phyloP scores from a whole-genome alignment of 305 asterid species.

The Fraxinus paxiana region DNA sequence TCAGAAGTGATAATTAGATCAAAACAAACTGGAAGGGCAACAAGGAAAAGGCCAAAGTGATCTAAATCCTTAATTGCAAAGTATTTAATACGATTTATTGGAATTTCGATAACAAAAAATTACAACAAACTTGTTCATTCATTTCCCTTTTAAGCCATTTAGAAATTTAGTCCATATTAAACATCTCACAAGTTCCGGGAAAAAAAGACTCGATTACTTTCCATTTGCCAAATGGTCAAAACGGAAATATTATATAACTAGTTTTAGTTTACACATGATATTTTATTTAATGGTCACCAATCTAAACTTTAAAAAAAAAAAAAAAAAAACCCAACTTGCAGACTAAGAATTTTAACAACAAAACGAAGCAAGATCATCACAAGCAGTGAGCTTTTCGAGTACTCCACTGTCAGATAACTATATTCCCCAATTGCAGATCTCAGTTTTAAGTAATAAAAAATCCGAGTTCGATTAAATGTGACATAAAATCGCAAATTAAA shows the following conservation, averaged over 20 bases:
- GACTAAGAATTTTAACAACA: neutral
- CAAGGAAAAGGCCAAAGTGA: neutral
- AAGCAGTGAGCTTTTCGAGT: neutral
- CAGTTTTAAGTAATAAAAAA: neutral
- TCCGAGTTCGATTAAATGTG: neutral
- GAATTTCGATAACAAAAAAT: neutral
- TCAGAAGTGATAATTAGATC: neutral
- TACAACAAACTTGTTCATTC: neutral
- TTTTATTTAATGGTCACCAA: neutral
- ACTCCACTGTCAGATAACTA: neutral
- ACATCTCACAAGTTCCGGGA: neutral
- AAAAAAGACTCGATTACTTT: neutral
- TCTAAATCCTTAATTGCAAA: neutral
- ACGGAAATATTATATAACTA: neutral
- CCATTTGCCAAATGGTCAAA: neutral
- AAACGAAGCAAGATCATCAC: neutral
- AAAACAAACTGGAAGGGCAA: neutral
- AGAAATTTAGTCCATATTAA: neutral
- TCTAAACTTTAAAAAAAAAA: neutral
- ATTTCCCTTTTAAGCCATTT: neutral
- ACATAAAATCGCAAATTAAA: neutral
- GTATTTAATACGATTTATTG: neutral
- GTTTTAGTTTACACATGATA: neutral
- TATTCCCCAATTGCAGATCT: neutral
- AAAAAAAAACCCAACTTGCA: neutral